Conservation (phyloP, 1,284 basidiomycete species). For the Cryptococcus sp. region DNA sequence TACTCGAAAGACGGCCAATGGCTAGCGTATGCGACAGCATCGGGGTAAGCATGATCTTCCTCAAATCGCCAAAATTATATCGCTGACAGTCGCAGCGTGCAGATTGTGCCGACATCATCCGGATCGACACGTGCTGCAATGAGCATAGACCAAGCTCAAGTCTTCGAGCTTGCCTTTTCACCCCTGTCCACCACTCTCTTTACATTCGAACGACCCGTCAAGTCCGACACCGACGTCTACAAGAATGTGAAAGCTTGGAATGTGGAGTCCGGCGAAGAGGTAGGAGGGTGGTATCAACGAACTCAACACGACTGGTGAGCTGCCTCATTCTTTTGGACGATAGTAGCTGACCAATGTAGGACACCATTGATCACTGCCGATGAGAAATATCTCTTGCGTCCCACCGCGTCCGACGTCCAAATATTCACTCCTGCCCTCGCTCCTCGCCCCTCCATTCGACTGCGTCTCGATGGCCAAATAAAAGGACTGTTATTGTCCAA, state of each 20-base stretch:
- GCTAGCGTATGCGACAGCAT: conserved; percentile 74
- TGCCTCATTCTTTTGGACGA: not conserved
- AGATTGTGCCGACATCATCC: conserved; percentile 28
- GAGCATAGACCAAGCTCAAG: conserved; percentile 54
- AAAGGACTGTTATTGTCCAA: conserved; percentile 40
- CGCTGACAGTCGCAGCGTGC: conserved; percentile 16
- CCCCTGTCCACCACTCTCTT: conserved; percentile 86
- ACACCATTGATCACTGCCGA: conserved; percentile 86
- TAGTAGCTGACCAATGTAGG: conserved; percentile 38
- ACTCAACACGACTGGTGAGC: conserved; percentile 42
- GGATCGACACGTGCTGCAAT: conserved; percentile 23
- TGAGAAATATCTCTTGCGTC: conserved; percentile 80
- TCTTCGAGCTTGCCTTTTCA: conserved; percentile 82
- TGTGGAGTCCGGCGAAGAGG: conserved; percentile 36
- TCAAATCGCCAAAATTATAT: not conserved
- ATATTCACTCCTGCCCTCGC: conserved; percentile 56
- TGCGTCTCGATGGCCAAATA: conserved; percentile 41
- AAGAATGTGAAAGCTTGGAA: conserved; percentile 45
- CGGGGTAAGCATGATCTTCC: conserved; percentile 13
- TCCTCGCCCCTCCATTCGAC: conserved; percentile 29
- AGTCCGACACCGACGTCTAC: conserved; percentile 44
- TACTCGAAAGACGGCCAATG: conserved; percentile 85
- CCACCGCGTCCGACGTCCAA: conserved; percentile 62
- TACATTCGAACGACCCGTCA: conserved; percentile 77
- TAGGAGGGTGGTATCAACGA: conserved; percentile 44